Base-by-base conservation (phyloP, 1,284 basidiomycete genomes). In the Ganoderma meredithae region DNA sequence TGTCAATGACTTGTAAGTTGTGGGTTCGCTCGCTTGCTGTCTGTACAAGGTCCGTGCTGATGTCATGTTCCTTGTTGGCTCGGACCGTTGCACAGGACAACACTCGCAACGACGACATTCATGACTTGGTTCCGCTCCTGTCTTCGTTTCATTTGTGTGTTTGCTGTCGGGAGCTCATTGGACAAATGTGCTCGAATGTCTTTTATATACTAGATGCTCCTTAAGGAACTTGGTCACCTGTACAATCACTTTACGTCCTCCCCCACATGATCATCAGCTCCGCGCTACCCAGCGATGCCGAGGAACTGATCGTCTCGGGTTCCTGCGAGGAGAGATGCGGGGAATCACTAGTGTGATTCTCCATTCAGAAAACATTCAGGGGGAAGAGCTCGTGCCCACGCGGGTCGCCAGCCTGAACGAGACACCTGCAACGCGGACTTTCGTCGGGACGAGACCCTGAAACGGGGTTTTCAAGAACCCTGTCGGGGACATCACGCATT, bases 1-100 rank as follows among this genome's bases (percentile, higher is more conserved):
- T 43, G 41, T 43, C 13, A 44, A 69, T 65, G 60, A 65, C 62
- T 43, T 68, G 68, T 72, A 43, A 7, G 71, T 64, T 39, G 36
- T 39, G 36, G 36, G 36, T 25, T 19, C 47, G 1, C 39, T 47
- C 17, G 27, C 55, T 12, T 58, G 55, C 55, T 58, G 49, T 55
- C 49, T 55, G 22, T 52, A 25, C 6, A 40, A 36, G 8, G 19
- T 44, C 43, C n/a, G 25, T 43, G 27, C 60, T 60, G 40, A 60
- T 22, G 59, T 44, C 39, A 6, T 43, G 58, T 27, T 44, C 15
- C n/a, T 22, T 10, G 44, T 22, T 12, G 8, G 25, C 27, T 63
- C 22, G 8, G 47, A 12, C 5, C 19, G 19, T 22, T 4, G 9
- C n/a, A 43, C 17, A 60, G 56, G 15, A 60, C 36, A 33, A 43